Evolutionary conservation across 139 green algal species (phyloP).

Genomic region (Deuterostichococcus epilithicus): DNA sequence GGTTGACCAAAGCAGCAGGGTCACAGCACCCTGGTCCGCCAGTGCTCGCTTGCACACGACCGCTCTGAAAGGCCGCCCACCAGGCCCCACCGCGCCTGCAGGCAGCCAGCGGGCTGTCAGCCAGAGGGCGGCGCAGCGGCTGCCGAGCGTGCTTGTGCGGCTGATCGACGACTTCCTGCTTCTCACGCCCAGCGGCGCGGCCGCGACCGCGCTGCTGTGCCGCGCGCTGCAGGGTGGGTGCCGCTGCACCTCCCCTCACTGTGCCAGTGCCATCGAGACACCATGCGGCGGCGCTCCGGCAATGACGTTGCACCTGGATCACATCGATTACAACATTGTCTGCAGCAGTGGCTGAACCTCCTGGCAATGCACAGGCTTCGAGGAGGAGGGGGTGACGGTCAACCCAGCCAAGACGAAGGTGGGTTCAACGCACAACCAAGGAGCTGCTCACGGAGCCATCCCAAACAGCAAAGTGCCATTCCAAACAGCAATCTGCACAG

Average conservation of each 20-base stretch:
- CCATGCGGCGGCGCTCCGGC: no score
- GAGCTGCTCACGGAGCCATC: no score
- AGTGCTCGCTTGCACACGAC: neutral
- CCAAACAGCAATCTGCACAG: no score
- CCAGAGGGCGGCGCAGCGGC: neutral
- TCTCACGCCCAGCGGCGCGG: slow-evolving; percentile 53
- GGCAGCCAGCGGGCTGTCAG: neutral
- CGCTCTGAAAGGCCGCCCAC: neutral
- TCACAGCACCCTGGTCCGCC: no score
- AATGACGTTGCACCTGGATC: no score
- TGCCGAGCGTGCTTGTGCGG: slow-evolving; percentile 55
- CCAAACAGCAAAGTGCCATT: no score
- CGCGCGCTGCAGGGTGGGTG: slow-evolving; percentile 32
- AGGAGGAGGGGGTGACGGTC: slow-evolving; percentile 57
- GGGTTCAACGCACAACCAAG: no score
- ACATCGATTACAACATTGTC: neutral
- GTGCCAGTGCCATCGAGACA: no score
- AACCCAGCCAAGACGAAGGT: slow-evolving; percentile 82
- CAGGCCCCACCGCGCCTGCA: neutral
- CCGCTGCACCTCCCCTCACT: no score
- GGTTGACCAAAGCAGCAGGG: no score
- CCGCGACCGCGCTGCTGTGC: slow-evolving; percentile 48
- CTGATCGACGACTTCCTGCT: slow-evolving; percentile 88
- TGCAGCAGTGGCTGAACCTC: no score
- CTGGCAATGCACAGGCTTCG: slow-evolving; percentile 67